A percentile compares a stretch with the other conserved stretches of the same genome.
Evolutionary conservation across 305 asterid species (phyloP).

Genomic region (Fraxinus albicans): DNA sequence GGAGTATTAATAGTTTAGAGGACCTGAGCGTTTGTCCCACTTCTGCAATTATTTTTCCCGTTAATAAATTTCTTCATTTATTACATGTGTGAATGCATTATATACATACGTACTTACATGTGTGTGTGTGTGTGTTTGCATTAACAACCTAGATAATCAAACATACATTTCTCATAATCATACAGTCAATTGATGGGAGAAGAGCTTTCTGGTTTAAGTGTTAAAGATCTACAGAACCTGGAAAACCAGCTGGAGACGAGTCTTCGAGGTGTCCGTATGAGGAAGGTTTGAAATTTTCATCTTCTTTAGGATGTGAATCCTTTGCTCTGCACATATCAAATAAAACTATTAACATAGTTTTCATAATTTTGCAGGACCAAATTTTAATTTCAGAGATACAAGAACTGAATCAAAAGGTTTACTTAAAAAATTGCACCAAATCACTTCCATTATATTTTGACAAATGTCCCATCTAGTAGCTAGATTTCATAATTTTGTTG

Average conservation of each 20-base stretch:
- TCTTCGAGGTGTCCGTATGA: constrained; percentile 56
- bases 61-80: background rate
- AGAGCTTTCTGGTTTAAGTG: constrained; percentile 57
- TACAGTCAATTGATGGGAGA: constrained; percentile 69
- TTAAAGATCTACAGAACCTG: constrained; percentile 58
- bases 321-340: background rate
- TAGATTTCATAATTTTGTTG: constrained; percentile 36
- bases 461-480: constrained; percentile 21
- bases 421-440: constrained; percentile 4
- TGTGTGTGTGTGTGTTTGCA: background rate
- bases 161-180: constrained; percentile 14
- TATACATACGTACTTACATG: background rate
- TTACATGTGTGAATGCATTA: background rate
- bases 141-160: background rate
- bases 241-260: constrained; percentile 68
- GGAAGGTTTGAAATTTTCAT: constrained; percentile 46
- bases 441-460: background rate
- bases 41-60: background rate
- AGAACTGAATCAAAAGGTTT: constrained; percentile 60
- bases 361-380: constrained; percentile 50
- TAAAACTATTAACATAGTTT: constrained; percentile 17
- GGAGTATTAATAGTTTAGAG: background rate
- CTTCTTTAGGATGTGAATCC: background rate
- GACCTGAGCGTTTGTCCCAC: background rate
- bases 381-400: constrained; percentile 53